These are phyloP conservation scores for Malus hybrid DNA, from an alignment of 331 rosid species.

Conservation along the genomic window DNA sequence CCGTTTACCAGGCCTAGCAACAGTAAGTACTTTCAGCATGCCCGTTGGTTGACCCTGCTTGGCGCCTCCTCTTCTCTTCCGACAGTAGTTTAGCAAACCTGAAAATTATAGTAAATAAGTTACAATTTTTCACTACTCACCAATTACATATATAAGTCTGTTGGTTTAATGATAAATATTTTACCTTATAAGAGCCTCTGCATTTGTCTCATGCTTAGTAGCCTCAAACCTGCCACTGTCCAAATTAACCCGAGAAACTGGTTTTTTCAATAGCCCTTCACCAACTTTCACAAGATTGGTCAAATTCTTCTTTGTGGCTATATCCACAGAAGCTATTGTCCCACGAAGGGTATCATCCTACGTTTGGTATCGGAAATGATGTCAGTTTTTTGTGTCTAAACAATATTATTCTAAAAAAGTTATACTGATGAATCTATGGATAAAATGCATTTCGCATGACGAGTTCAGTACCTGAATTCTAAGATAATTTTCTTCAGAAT, in stretches of 20 bases:
- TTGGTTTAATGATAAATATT: neutral
- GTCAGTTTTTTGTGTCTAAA: too few relatives aligned
- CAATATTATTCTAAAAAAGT: too few relatives aligned
- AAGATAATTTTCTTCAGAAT: constrained; percentile 30
- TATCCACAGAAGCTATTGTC: constrained; percentile 6
- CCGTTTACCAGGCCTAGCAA: too few relatives aligned
- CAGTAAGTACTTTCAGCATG: neutral
- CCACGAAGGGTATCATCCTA: constrained; percentile 16
- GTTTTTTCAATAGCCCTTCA: constrained; percentile 30
- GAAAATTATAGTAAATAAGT: neutral
- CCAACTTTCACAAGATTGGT: constrained; percentile 28
- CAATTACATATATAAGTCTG: neutral
- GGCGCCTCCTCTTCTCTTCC: constrained; percentile 16
- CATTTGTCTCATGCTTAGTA: constrained; percentile 15
- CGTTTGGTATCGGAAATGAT: too few relatives aligned
- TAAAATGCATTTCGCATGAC: too few relatives aligned
- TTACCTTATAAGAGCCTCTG: constrained; percentile 29
- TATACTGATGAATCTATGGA: too few relatives aligned
- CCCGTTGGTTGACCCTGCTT: neutral
- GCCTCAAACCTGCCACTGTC: constrained; percentile 30
- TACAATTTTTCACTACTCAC: neutral
- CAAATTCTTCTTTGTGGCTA: constrained; percentile 31
- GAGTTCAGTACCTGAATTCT: constrained; percentile 40
- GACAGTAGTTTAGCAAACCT: constrained; percentile 27
- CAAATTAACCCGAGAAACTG: constrained; percentile 37